phyloP scores from a whole-genome alignment of 805 yeast species.

The Scheffersomyces lignosus region DNA sequence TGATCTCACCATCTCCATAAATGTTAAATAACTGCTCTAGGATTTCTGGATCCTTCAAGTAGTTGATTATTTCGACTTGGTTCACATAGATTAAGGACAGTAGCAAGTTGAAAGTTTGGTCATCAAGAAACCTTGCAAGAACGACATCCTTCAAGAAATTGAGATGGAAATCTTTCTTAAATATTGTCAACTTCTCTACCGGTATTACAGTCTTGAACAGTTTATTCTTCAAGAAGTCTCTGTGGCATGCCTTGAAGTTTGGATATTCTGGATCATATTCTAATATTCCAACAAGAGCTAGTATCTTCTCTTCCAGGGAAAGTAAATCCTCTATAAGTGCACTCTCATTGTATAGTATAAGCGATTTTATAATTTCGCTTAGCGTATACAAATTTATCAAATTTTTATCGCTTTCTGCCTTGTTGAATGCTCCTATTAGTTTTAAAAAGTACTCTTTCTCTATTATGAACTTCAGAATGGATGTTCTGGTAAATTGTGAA shows the following conservation, averaged over 20 bases:
- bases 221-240: conserved; percentile 60
- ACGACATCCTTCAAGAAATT: conserved; percentile 87
- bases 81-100: conserved; percentile 65
- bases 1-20: conserved; percentile 37
- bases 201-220: conserved; percentile 72
- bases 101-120: conserved; percentile 67
- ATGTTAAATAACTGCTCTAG: conserved; percentile 58
- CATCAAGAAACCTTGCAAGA: conserved; percentile 79
- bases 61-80: conserved; percentile 65
- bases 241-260: conserved; percentile 71
- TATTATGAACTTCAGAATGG: conserved; percentile 56
- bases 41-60: conserved; percentile 51
- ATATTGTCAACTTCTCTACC: conserved; percentile 46
- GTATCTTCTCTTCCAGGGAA: conserved; percentile 28
- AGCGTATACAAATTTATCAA: conserved; percentile 61
- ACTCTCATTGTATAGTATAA: conserved; percentile 69
- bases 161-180: conserved; percentile 72
- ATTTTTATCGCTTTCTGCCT: conserved; percentile 54
- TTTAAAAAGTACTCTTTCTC: conserved; percentile 52
- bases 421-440: conserved; percentile 52
- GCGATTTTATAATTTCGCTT: conserved; percentile 71
- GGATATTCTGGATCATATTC: conserved; percentile 92
- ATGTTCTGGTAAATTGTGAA: conserved; percentile 61
- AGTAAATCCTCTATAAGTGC: conserved; percentile 34
- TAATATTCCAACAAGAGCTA: conserved; percentile 71